A percentile compares a stretch with the other conserved stretches of the same genome.
Conservation (phyloP, 139 green algal genomes). For the Closterium sp. region DNA sequence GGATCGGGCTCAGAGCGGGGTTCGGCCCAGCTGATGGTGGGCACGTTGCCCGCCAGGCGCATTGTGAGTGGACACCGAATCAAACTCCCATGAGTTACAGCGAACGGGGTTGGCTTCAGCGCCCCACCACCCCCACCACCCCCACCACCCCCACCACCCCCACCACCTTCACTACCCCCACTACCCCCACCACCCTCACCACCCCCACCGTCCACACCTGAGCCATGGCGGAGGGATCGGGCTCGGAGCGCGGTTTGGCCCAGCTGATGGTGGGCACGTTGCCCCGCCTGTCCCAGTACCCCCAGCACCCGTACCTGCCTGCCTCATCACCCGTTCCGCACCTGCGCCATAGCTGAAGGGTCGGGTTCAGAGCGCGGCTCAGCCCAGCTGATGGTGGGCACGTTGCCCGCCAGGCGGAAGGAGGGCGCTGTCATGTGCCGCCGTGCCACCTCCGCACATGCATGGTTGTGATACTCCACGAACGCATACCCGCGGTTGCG, state of each 20-base stretch:
- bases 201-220: too few relatives aligned
- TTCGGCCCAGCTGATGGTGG: slow-evolving; percentile 52
- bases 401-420: slow-evolving; percentile 67
- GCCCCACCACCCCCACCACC: slow-evolving; percentile 53
- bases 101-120: too few relatives aligned
- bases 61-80: too few relatives aligned
- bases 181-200: too few relatives aligned
- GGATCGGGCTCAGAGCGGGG: background rate
- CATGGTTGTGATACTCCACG: slow-evolving; percentile 87
- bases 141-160: too few relatives aligned
- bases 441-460: slow-evolving; percentile 70
- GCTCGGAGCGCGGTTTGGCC: too few relatives aligned
- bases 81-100: too few relatives aligned
- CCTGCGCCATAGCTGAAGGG: slow-evolving; percentile 32
- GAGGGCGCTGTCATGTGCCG: slow-evolving; percentile 58
- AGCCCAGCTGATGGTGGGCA: slow-evolving; percentile 57
- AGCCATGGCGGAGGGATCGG: too few relatives aligned
- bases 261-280: too few relatives aligned
- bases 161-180: too few relatives aligned
- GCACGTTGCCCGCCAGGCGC: slow-evolving; percentile 62
- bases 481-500: slow-evolving; percentile 86
- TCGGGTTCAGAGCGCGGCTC: slow-evolving; percentile 32
- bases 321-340: background rate
- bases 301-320: too few relatives aligned
- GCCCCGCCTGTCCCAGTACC: too few relatives aligned